Evolutionary conservation across 345 rosid species (phyloP).

Genomic region (Jatropha curcas): DNA sequence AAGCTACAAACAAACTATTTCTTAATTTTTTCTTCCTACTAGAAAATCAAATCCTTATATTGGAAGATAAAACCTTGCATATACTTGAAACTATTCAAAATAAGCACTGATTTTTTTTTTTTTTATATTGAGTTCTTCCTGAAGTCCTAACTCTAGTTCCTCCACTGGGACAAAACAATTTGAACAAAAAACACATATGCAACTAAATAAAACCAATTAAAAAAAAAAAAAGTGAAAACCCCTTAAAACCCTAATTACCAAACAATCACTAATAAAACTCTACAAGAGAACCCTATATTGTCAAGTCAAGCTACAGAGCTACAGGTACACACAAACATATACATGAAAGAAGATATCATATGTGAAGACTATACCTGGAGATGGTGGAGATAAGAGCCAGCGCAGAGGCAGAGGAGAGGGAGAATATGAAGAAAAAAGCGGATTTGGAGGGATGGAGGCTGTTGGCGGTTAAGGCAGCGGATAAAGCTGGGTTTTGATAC

Average conservation of each 20-base stretch:
- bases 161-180: neutral
- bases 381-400: slow-evolving; percentile 51
- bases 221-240: neutral
- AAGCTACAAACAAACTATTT: neutral
- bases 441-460: slow-evolving; percentile 75
- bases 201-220: neutral
- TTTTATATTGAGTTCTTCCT: neutral
- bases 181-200: neutral
- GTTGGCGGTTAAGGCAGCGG: slow-evolving; percentile 74
- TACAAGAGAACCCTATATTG: neutral
- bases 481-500: slow-evolving; percentile 73
- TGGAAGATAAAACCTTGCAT: neutral
- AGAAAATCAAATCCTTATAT: neutral
- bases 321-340: neutral
- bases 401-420: slow-evolving; percentile 66
- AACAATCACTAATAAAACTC: neutral
- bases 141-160: neutral
- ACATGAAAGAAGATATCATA: neutral
- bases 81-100: neutral
- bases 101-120: neutral
- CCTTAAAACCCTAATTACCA: slow-evolving; percentile 20
- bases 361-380: slow-evolving; percentile 44
- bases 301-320: neutral
- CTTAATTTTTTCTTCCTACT: neutral
- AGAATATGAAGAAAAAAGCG: slow-evolving; percentile 45